A percentile compares a stretch with the other conserved stretches of the same genome.
phyloP scores from a whole-genome alignment of 2,329 filamentous ascomycete genomes.

The Pestalotiopsis fici region DNA sequence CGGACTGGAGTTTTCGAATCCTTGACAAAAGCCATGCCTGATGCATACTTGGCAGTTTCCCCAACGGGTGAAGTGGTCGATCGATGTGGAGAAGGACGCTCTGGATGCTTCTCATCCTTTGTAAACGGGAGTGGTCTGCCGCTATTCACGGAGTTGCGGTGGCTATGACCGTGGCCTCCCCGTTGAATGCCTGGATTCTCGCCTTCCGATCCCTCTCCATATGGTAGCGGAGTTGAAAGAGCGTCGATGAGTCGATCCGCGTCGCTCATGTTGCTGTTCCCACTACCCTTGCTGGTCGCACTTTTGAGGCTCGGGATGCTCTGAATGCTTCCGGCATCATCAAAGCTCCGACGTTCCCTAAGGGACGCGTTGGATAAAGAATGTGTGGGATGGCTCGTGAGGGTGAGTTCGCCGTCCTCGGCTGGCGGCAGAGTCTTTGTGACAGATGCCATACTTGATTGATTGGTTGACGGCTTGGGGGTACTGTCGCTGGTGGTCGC shows the following conservation, averaged over 20 bases:
- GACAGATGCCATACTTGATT: constrained; percentile 30
- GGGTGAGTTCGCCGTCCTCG: constrained; percentile 57
- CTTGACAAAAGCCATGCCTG: constrained; percentile 38
- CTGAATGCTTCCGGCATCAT: constrained; percentile 38
- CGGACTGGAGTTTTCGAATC: constrained; percentile 47
- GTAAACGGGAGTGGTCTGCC: constrained; percentile 13
- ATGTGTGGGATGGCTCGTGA: constrained; percentile 49
- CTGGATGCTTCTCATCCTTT: not conserved
- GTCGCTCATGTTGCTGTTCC: constrained; percentile 57
- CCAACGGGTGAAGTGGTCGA: not conserved
- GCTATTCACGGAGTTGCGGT: constrained; percentile 11
- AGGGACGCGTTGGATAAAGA: constrained; percentile 18
- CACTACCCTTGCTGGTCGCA: constrained; percentile 48
- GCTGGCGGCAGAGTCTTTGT: constrained; percentile 28
- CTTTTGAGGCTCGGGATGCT: constrained; percentile 36
- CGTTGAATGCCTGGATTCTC: constrained; percentile 12
- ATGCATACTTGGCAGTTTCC: constrained; percentile 24
- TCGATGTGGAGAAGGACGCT: not conserved
- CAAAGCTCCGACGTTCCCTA: constrained; percentile 32
- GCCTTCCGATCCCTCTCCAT: constrained; percentile 36
- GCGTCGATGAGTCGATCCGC: constrained; percentile 73
- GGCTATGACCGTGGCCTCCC: constrained; percentile 14
- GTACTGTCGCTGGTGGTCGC: constrained; percentile 14
- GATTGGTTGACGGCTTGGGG: constrained; percentile 15
- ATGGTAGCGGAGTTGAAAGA: constrained; percentile 60